A percentile compares a stretch with the other conserved stretches of the same genome.
These are phyloP conservation scores for Leishmania guyanensis DNA, from an alignment of 208 protist species.

Conservation along the genomic window DNA sequence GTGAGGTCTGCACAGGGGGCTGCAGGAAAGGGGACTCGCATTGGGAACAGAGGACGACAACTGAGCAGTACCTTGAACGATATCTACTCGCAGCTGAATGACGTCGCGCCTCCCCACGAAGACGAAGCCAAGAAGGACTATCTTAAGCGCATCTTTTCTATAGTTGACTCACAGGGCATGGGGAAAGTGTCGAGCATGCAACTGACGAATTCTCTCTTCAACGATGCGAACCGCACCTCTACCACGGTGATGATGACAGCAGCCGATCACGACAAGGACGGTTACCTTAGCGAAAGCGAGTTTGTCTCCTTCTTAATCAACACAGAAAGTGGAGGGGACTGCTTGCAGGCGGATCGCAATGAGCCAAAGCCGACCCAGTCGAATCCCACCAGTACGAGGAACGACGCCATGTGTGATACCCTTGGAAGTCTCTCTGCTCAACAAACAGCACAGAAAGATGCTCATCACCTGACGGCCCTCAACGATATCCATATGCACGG, in stretches of 20 bases:
- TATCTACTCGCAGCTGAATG: slow-evolving; percentile 28
- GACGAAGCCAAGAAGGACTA: slow-evolving; percentile 21
- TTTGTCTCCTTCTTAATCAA: slow-evolving; percentile 45
- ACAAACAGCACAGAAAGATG: neutral
- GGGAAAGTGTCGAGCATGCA: slow-evolving; percentile 11
- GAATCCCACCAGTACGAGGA: slow-evolving; percentile 1
- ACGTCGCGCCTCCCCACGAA: slow-evolving; percentile 10
- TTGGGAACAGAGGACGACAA: slow-evolving; percentile 27
- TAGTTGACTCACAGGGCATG: slow-evolving; percentile 8
- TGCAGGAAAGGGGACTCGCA: slow-evolving; percentile 16
- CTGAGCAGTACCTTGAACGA: slow-evolving; percentile 46
- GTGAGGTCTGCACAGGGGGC: neutral
- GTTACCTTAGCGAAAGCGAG: slow-evolving; percentile 36
- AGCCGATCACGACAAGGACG: slow-evolving; percentile 36
- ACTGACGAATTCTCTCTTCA: slow-evolving; percentile 7
- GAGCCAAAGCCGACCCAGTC: slow-evolving; percentile 10
- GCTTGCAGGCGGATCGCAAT: slow-evolving; percentile 30
- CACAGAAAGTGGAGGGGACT: slow-evolving; percentile 27
- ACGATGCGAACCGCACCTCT: slow-evolving; percentile 11
- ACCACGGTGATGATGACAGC: slow-evolving; percentile 29
- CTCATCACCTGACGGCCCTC: neutral
- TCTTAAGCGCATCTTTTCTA: slow-evolving; percentile 25
- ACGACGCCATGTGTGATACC: neutral
- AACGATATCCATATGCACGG: slow-evolving; percentile 26
- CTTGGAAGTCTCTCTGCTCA: neutral